A percentile compares a stretch with the other conserved stretches of the same genome.
Evolutionary conservation across 2,329 filamentous ascomycete species (phyloP).

Genomic region (Cladophialophora yegresii): DNA sequence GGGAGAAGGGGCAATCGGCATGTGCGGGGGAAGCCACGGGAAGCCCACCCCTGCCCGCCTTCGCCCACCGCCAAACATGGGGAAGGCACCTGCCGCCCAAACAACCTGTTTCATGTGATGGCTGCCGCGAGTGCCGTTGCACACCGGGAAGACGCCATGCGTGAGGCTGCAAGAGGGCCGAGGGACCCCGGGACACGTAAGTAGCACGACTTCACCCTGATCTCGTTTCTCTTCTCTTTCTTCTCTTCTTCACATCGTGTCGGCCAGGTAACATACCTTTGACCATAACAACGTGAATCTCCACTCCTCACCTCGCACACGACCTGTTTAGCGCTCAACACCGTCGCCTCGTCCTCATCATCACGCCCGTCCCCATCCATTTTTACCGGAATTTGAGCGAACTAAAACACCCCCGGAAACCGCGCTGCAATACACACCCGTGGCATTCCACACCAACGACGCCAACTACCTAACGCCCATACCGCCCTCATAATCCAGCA

Average conservation of each 20-base stretch:
- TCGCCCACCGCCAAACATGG: background rate
- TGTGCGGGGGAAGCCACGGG: slow-evolving; percentile 12
- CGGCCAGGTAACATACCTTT: background rate
- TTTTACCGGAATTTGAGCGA: slow-evolving; percentile 2
- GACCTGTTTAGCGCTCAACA: background rate
- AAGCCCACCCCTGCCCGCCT: too few species aligned
- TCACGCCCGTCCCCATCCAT: background rate
- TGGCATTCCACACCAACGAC: background rate
- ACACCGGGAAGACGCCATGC: slow-evolving; percentile 4
- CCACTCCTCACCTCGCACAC: background rate
- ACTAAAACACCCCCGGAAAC: background rate
- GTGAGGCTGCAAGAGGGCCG: slow-evolving; percentile 5
- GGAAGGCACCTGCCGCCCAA: background rate
- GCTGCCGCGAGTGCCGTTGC: slow-evolving; percentile 3
- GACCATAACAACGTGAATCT: background rate
- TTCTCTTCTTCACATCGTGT: background rate
- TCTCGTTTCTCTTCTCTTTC: slow-evolving; percentile 9
- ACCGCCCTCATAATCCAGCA: background rate
- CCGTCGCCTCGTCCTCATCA: background rate
- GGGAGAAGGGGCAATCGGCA: slow-evolving; percentile 13
- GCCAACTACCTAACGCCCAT: background rate
- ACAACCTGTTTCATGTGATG: slow-evolving; percentile 15
- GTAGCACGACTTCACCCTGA: background rate
- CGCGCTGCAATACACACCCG: background rate
- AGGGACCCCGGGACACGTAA: slow-evolving; percentile 8